Base-by-base conservation (phyloP, 1,284 basidiomycete species). In the Fomitopsis pinicola region DNA sequence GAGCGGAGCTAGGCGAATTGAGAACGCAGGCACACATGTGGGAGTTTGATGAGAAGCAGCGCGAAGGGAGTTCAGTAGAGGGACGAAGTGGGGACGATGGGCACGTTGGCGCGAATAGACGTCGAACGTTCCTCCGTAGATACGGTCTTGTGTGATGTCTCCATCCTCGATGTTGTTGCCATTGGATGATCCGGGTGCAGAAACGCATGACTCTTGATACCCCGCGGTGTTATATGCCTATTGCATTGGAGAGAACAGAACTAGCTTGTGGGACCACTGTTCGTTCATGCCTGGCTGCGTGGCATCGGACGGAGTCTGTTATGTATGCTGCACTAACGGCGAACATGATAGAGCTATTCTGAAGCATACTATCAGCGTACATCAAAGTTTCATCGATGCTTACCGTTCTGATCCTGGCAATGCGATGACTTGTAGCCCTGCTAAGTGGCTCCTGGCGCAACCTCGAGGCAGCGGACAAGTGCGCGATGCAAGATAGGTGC, bases 401-500 rank as follows among this genome's bases (percentile, higher is more conserved):
- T 46, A 58, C 56, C 44, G 19, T 57, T 57, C 56, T 57, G 45
- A 46, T 57, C 44, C 56, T 45, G 35, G 33, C 19, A 30, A 28
- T 36, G 44, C 44, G 42, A 33, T 17, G 42, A 15, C 10, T 38
- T 46, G 42, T 40, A 30, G 38, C 3, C 19, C n/a, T 48, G 56
- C 38, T 58, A 48, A 46, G 56, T 38, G 17, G 38, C 44, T 30
- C 30, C 44, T 48, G 56, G 56, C 33, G 42, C 19, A 40, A 44
- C 56, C 56, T 58, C 56, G 56, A 58, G 56, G 56, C 44, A n/a
- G 56, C 46, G 42, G 42, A 30, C 15, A n/a, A 12, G 42, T 26
- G 56, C 3, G 45, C 55, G 40, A 42, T 56, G 55, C 28, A 15
- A 46, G 44, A 45, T 58, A 45, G 42, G 19, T 58, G 28, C 56